Evolutionary conservation across 139 green algal genomes (phyloP).

Genomic region (Deuterostichococcus epilithicus): DNA sequence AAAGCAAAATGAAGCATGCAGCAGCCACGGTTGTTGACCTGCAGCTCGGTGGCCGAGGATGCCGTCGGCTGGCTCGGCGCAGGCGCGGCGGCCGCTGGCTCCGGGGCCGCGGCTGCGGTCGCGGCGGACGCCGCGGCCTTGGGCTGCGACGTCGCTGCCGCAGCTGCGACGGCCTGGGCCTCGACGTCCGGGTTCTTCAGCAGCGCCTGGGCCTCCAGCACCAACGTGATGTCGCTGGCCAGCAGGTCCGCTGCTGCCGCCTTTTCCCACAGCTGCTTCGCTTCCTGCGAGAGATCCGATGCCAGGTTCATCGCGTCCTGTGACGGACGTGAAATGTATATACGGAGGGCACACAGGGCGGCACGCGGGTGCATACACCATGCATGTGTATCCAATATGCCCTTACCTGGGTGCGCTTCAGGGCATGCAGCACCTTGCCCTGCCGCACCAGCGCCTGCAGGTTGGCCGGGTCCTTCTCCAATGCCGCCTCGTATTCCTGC

Average conservation of each 20-base stretch:
- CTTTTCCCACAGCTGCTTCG: conserved; percentile 11
- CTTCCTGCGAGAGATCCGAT: conserved; percentile 24
- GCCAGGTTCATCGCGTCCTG: no score
- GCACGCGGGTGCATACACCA: not conserved
- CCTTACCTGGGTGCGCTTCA: conserved; percentile 54
- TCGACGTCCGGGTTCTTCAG: conserved; percentile 6
- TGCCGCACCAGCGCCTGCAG: conserved; percentile 46
- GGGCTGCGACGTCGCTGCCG: conserved; percentile 5
- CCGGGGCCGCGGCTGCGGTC: not conserved
- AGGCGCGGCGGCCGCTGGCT: not conserved
- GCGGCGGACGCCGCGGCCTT: not conserved
- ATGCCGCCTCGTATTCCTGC: conserved; percentile 66
- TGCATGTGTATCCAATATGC: not conserved
- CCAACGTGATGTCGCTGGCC: conserved; percentile 5
- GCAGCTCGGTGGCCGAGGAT: not conserved
- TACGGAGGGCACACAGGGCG: not conserved
- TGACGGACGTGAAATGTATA: not conserved
- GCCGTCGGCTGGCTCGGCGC: not conserved
- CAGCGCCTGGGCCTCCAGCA: conserved; percentile 27
- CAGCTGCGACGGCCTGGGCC: not conserved
- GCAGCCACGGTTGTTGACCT: no score
- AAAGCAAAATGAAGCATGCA: not conserved
- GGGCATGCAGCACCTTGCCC: conserved; percentile 52
- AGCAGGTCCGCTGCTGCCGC: not conserved
- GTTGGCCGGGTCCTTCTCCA: conserved; percentile 22